Conservation (phyloP, 345 rosid genomes). For the Erysimum cheiranthoides region DNA sequence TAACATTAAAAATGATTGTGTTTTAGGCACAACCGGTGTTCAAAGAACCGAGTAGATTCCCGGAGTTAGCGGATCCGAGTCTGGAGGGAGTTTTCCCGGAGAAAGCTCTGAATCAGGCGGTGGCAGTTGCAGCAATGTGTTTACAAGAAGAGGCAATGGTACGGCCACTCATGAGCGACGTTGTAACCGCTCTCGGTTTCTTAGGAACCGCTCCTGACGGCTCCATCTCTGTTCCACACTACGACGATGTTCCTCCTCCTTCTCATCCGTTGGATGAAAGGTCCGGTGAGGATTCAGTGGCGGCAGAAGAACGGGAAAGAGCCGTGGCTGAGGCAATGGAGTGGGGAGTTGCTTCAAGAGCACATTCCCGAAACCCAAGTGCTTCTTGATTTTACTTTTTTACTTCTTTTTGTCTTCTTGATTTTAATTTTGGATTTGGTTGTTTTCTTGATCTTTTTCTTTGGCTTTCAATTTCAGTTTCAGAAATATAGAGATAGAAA, state of each 20-base stretch:
- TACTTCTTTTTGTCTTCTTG: not conserved
- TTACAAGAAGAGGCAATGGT: constrained; percentile 71
- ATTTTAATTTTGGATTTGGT: constrained; percentile 24
- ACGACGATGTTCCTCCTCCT: constrained; percentile 41
- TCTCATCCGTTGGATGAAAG: not conserved
- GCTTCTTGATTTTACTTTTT: constrained; percentile 27
- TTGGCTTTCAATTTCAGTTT: constrained; percentile 16
- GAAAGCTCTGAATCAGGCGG: constrained; percentile 72
- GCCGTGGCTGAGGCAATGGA: constrained; percentile 78
- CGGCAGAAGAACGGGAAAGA: constrained; percentile 49
- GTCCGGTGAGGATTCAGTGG: constrained; percentile 24
- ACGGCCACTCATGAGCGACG: constrained; percentile 84
- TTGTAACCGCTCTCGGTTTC: constrained; percentile 77
- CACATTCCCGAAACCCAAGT: constrained; percentile 44
- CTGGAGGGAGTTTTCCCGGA: constrained; percentile 60
- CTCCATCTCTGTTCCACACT: constrained; percentile 40
- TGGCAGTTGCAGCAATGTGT: constrained; percentile 91
- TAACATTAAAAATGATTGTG: not conserved
- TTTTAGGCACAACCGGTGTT: constrained; percentile 81
- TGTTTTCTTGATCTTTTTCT: not conserved
- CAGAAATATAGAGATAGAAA: constrained; percentile 34
- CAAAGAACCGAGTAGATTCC: constrained; percentile 66
- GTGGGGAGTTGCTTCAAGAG: constrained; percentile 63
- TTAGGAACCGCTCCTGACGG: constrained; percentile 55
- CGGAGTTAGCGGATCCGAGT: constrained; percentile 74